Percentiles rank a stretch among this genome's conserved stretches.
phyloP scores from a whole-genome alignment of 78 protist genomes.

The Monosiga brevicollis region DNA sequence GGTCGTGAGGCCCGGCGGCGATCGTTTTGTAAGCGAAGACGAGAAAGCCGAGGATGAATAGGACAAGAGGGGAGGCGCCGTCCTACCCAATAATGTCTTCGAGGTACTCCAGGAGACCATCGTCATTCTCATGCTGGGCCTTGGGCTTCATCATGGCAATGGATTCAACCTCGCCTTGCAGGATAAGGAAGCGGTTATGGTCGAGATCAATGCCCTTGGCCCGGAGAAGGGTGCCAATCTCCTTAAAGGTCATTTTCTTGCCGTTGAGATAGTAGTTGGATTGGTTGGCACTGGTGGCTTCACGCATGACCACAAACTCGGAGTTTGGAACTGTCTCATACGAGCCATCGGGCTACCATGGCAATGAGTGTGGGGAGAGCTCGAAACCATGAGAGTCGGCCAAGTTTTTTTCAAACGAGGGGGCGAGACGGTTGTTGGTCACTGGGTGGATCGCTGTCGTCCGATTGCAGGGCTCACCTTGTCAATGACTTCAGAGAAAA shows the following conservation, averaged over 20 bases:
- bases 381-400: too few species aligned
- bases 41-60: not conserved
- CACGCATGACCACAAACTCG: conserved; percentile 76
- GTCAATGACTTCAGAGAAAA: conserved; percentile 87
- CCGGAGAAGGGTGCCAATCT: conserved; percentile 57
- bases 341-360: conserved; percentile 48
- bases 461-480: conserved; percentile 7
- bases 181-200: conserved; percentile 96
- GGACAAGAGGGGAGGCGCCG: too few species aligned
- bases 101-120: conserved; percentile 96
- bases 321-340: conserved; percentile 51
- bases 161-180: conserved; percentile 93
- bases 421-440: not conserved
- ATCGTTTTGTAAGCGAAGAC: not conserved
- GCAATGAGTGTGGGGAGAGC: too few species aligned
- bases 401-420: too few species aligned
- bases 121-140: conserved; percentile 66
- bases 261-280: conserved; percentile 72
- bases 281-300: conserved; percentile 35
- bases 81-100: conserved; percentile 96
- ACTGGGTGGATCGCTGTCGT: not conserved
- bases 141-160: conserved; percentile 99
- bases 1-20: too few species aligned
- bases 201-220: conserved; percentile 89
- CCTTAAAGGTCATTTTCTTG: conserved; percentile 16